Conservation (phyloP, 163 green algal species). For the Scenedesmus sp. region DNA sequence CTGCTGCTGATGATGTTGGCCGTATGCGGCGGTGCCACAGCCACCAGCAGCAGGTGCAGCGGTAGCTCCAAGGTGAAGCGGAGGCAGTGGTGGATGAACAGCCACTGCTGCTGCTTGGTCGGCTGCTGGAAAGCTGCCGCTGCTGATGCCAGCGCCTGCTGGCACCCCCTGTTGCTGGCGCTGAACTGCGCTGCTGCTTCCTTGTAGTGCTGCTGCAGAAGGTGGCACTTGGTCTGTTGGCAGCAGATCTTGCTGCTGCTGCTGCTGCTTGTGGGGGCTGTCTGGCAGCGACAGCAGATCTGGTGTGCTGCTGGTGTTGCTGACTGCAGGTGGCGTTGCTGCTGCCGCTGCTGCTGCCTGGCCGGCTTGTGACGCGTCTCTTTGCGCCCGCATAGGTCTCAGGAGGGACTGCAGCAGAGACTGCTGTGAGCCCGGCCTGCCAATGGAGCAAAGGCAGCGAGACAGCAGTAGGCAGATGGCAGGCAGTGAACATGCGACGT, state of each 20-base stretch:
- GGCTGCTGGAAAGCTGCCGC: background rate
- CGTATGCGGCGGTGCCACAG: background rate
- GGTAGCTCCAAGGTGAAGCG: background rate
- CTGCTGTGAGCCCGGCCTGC: conserved; percentile 1
- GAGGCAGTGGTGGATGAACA: background rate
- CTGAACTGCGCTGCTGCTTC: background rate
- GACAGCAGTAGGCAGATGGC: background rate
- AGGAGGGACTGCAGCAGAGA: conserved; percentile 48
- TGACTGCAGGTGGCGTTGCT: background rate
- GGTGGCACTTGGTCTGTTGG: background rate
- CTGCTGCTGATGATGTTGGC: conserved; percentile 24
- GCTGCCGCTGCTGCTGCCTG: conserved; percentile 20
- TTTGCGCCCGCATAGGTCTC: background rate
- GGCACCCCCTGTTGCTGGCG: background rate
- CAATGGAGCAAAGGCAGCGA: background rate
- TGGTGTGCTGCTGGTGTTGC: conserved; percentile 2
- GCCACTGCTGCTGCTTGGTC: background rate
- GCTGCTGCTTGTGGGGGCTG: conserved; percentile 5
- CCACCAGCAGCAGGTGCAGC: background rate
- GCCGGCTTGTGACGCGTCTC: background rate
- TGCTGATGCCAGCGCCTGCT: background rate
- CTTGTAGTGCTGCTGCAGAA: background rate
- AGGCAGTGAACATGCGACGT: background rate
- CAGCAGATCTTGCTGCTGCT: background rate
- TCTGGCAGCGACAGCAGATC: background rate